Evolutionary conservation across 2,329 filamentous ascomycete species (phyloP).

Genomic region (Fusarium goolgardi): DNA sequence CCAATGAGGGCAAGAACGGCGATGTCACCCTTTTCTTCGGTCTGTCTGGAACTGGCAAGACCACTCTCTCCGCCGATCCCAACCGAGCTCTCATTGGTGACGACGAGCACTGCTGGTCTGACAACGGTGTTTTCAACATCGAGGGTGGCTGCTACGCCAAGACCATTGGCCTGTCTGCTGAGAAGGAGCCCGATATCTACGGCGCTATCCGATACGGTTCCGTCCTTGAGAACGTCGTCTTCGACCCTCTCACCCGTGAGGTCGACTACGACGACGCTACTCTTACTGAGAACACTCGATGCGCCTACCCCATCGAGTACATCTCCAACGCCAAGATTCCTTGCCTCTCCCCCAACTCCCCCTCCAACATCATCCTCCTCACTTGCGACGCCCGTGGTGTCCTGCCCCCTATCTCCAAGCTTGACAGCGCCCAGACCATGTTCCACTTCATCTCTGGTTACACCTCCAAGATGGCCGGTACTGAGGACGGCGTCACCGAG

Average conservation of each 20-base stretch:
- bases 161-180: slow-evolving; percentile 94
- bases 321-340: slow-evolving; percentile 99
- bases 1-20: slow-evolving; percentile 93
- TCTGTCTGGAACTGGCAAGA: slow-evolving; percentile 98
- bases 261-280: slow-evolving; percentile 97
- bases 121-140: slow-evolving; percentile 98
- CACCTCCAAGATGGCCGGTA: slow-evolving; percentile 99
- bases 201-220: slow-evolving; percentile 96
- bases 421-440: slow-evolving; percentile 95
- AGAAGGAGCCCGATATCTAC: slow-evolving; percentile 99
- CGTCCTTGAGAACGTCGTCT: slow-evolving; percentile 98
- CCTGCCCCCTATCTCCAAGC: slow-evolving; percentile 96
- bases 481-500: slow-evolving; percentile 95
- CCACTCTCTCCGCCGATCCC: slow-evolving; percentile 94
- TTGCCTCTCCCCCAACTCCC: slow-evolving; percentile 87
- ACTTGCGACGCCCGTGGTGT: slow-evolving; percentile 98
- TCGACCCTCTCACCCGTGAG: slow-evolving; percentile 86
- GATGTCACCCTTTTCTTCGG: slow-evolving; percentile 99
- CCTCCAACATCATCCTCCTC: slow-evolving; percentile 96
- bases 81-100: slow-evolving; percentile 97
- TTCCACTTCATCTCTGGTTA: slow-evolving; percentile 99
- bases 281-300: slow-evolving; percentile 97
- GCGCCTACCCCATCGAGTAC: slow-evolving; percentile 99
- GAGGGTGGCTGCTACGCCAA: slow-evolving; percentile 99
- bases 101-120: slow-evolving; percentile 99